Conservation (phyloP, 192 early-diverging fungal species). For the Lunasporangiospora selenospora region DNA sequence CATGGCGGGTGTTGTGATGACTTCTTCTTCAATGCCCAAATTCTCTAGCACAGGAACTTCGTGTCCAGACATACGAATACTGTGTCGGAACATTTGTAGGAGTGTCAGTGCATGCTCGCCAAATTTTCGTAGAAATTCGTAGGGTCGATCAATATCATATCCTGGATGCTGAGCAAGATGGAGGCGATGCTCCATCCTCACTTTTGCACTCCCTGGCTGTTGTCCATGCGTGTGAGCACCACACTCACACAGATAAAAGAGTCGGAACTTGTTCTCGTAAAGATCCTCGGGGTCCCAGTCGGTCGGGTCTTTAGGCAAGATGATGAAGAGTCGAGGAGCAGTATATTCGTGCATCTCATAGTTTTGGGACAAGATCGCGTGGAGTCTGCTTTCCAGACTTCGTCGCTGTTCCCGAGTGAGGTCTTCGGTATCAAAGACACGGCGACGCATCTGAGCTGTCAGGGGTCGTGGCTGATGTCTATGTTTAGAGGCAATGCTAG, state of each 20-base stretch:
- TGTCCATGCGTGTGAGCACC: conserved; percentile 1
- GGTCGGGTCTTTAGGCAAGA: conserved; percentile 3
- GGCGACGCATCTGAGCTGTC: no score
- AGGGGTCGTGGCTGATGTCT: no score
- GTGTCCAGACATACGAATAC: no score
- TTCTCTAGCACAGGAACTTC: no score
- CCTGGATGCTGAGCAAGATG: conserved; percentile 17
- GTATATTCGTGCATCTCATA: conserved; percentile 26
- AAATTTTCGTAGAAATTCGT: conserved; percentile 7
- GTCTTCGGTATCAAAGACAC: conserved; percentile 1
- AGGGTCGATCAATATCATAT: conserved; percentile 4
- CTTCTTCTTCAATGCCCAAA: no score
- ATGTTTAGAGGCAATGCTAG: no score
- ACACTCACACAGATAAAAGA: conserved; percentile 22
- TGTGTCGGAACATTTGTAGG: background rate
- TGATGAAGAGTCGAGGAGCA: conserved; percentile 6
- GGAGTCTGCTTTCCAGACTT: background rate
- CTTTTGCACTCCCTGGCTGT: background rate
- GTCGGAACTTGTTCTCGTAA: conserved; percentile 4
- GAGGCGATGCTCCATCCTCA: no score
- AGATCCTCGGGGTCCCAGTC: background rate
- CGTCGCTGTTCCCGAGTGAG: background rate
- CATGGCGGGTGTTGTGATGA: no score
- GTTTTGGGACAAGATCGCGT: conserved; percentile 10
- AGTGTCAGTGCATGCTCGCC: conserved; percentile 1